A percentile compares a stretch with the other conserved stretches of the same genome.
phyloP scores from a whole-genome alignment of 1,284 basidiomycete genomes.

The Gymnopus androsaceus region DNA sequence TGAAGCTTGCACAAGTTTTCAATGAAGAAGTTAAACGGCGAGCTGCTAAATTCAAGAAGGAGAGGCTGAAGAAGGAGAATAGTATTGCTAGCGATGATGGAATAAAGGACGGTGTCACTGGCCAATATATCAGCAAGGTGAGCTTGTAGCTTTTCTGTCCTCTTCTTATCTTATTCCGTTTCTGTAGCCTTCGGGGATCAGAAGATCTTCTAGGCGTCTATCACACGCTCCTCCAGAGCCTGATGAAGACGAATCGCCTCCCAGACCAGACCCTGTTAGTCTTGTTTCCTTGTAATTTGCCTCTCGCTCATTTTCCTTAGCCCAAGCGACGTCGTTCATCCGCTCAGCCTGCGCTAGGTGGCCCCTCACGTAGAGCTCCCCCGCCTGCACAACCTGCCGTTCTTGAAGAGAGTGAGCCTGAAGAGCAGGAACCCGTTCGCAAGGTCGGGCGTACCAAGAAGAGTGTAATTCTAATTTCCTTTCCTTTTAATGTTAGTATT shows the following conservation, averaged over 20 bases:
- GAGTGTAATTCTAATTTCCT: constrained; percentile 43
- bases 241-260: constrained; percentile 38
- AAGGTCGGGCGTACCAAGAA: constrained; percentile 66
- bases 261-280: constrained; percentile 52
- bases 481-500: constrained; percentile 2
- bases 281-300: constrained; percentile 14
- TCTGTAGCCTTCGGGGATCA: constrained; percentile 30
- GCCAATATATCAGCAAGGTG: constrained; percentile 58
- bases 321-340: constrained; percentile 65
- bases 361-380: constrained; percentile 42
- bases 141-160: constrained; percentile 16
- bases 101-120: constrained; percentile 77
- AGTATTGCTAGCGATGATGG: constrained; percentile 77
- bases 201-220: constrained; percentile 51
- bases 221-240: constrained; percentile 52
- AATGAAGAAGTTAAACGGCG: constrained; percentile 74
- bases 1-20: constrained; percentile 82
- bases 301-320: constrained; percentile 44
- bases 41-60: constrained; percentile 62
- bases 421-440: constrained; percentile 61
- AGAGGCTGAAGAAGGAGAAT: constrained; percentile 65
- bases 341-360: constrained; percentile 67
- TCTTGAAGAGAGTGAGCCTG: constrained; percentile 77
- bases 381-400: constrained; percentile 46
- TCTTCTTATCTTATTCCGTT: background rate